Evolutionary conservation across 2,329 filamentous ascomycete species (phyloP).

Genomic region (Fusarium chlamydosporum): DNA sequence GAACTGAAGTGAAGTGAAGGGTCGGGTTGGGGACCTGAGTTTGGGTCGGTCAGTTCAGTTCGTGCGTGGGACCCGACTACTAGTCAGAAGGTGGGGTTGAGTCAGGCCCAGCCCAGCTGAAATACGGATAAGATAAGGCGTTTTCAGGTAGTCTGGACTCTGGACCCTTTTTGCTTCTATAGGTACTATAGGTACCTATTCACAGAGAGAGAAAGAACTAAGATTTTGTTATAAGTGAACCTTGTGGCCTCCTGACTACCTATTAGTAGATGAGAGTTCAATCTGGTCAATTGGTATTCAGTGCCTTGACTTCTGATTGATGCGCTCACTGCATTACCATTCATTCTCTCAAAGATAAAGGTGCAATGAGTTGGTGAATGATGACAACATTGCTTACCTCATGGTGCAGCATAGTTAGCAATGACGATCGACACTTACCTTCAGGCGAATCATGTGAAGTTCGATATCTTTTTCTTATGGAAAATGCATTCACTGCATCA

Average conservation of each 20-base stretch:
- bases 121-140: slow-evolving; percentile 27
- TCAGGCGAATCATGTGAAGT: slow-evolving; percentile 8
- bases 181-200: too few relatives aligned
- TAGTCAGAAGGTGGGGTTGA: slow-evolving; percentile 39
- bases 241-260: too few relatives aligned
- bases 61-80: slow-evolving; percentile 22
- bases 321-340: neutral
- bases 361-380: neutral
- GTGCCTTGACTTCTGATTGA: neutral
- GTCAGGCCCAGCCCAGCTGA: slow-evolving; percentile 37
- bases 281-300: neutral
- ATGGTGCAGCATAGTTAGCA: slow-evolving; percentile 16
- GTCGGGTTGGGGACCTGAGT: slow-evolving; percentile 30
- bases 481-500: neutral
- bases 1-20: slow-evolving; percentile 12
- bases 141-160: too few relatives aligned
- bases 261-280: neutral
- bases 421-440: slow-evolving; percentile 8
- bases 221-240: neutral
- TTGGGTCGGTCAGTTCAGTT: slow-evolving; percentile 29
- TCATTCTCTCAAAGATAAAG: neutral
- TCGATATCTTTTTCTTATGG: neutral
- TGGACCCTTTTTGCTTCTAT: slow-evolving; percentile 10
- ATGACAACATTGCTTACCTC: slow-evolving; percentile 5
- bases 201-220: too few relatives aligned